Base-by-base conservation (phyloP, 202 grass and related monocot species). In the Brachypodium distachyon region DNA sequence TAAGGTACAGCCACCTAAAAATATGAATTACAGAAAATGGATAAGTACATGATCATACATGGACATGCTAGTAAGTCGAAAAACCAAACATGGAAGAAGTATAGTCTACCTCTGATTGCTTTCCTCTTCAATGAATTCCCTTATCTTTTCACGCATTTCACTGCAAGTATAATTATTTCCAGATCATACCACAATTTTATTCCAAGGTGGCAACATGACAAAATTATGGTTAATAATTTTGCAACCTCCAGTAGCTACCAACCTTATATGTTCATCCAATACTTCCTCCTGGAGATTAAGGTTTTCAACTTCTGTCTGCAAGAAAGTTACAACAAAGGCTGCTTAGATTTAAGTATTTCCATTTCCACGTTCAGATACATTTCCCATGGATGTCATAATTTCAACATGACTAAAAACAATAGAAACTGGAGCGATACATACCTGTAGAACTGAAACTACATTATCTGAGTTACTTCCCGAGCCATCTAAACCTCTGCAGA, bases 1-100 rank as follows among this genome's bases (percentile, higher is more conserved):
- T 95, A 77, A 89, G 83, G 81, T 85, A 99, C 17, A 99, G 82
- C 87, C 96, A 95, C 89, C 96, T 99, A 80, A 74, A 77, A 57
- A 77, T 39, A 81, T 32, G 61, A 79, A 67, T 43, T 25, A 79
- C 36, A 51, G 19, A 70, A 71, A 33, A 17, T 39, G 19, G 0
- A 61, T 41, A 26, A 33, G 0, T 32, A 61, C 12, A 68, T 23
- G 43, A 48, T 78, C 66, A 70, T 23, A 67, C 47, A 75, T 10
- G 55, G 46, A 6, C 23, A 85, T 78, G 28, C 21, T 48, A 70
- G 21, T 26, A 62, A 61, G 62, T 57, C 16, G 32, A 82, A 76
- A 44, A 34, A 28, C 33, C 51, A 69, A 61, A 64, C 34, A 61
- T 22, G 14, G 29, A 77, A 66, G 21, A 44, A 77, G 58, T 11